Conservation (phyloP, 495 filamentous ascomycete species). For the Penicillium canariense region DNA sequence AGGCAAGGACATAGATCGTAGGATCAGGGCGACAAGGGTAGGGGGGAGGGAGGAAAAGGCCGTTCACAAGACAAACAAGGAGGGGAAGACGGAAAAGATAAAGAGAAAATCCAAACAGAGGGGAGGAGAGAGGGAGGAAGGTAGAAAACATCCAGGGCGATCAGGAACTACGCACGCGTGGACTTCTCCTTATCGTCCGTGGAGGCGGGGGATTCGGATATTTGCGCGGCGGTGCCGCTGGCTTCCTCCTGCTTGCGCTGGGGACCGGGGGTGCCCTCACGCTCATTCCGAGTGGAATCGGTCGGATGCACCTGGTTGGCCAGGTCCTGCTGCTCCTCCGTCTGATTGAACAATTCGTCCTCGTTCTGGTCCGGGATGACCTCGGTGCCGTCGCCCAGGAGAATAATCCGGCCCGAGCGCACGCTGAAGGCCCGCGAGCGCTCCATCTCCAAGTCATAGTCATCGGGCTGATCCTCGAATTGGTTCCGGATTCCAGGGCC, state of each 20-base stretch:
- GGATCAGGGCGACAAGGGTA: constrained; percentile 13
- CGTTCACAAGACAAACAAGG: constrained; percentile 27
- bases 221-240: constrained; percentile 32
- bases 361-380: constrained; percentile 82
- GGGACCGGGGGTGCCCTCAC: constrained; percentile 61
- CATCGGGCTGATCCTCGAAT: constrained; percentile 89
- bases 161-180: constrained; percentile 21
- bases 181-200: constrained; percentile 40
- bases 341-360: constrained; percentile 85
- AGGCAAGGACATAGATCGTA: constrained; percentile 21
- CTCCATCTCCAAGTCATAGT: constrained; percentile 82
- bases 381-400: constrained; percentile 92
- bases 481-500: constrained; percentile 79
- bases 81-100: constrained; percentile 4
- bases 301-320: constrained; percentile 53
- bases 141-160: background rate
- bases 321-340: constrained; percentile 76
- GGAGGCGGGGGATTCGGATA: constrained; percentile 50
- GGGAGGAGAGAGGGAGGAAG: constrained; percentile 7
- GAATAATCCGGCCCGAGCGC: constrained; percentile 79
- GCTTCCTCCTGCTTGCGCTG: constrained; percentile 30
- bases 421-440: constrained; percentile 59
- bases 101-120: constrained; percentile 18
- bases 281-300: constrained; percentile 44
- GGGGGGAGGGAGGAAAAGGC: constrained; percentile 4